Evolutionary conservation across 192 early-diverging fungal species (phyloP).

Genomic region (Cetraspora pellucida): DNA sequence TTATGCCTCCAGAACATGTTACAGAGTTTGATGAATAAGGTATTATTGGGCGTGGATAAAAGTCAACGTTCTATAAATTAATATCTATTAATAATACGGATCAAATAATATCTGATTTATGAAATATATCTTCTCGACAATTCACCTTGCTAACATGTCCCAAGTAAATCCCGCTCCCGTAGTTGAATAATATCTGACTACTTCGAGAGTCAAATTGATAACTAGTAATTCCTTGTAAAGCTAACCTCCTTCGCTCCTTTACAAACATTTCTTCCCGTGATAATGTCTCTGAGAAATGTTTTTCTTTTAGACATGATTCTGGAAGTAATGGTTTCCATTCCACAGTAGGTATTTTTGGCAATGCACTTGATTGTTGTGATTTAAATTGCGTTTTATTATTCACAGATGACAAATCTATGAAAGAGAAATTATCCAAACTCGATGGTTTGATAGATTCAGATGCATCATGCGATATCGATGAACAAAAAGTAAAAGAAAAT

Average conservation of each 20-base stretch:
- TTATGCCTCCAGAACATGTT: slow-evolving; percentile 1
- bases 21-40: slow-evolving; percentile 1
- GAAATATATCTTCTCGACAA: background rate
- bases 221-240: slow-evolving; percentile 50
- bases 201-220: slow-evolving; percentile 35
- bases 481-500: background rate
- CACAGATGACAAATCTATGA: background rate
- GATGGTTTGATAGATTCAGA: background rate
- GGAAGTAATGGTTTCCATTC: slow-evolving; percentile 40
- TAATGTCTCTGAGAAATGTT: slow-evolving; percentile 12
- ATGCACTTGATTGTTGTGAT: background rate
- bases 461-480: slow-evolving; percentile 3
- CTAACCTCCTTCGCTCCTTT: slow-evolving; percentile 51
- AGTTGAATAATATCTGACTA: slow-evolving; percentile 42
- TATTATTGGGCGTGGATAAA: slow-evolving; percentile 17
- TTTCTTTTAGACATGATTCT: slow-evolving; percentile 40
- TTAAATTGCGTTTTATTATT: background rate
- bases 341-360: background rate
- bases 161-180: slow-evolving; percentile 42
- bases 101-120: background rate
- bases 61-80: slow-evolving; percentile 9
- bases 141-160: slow-evolving; percentile 37
- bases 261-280: slow-evolving; percentile 43
- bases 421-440: background rate
- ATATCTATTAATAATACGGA: background rate